A percentile compares a stretch with the other conserved stretches of the same genome.
phyloP scores from a whole-genome alignment of 225 moss, liverwort and hornwort species.

The Bryum argenteum region DNA sequence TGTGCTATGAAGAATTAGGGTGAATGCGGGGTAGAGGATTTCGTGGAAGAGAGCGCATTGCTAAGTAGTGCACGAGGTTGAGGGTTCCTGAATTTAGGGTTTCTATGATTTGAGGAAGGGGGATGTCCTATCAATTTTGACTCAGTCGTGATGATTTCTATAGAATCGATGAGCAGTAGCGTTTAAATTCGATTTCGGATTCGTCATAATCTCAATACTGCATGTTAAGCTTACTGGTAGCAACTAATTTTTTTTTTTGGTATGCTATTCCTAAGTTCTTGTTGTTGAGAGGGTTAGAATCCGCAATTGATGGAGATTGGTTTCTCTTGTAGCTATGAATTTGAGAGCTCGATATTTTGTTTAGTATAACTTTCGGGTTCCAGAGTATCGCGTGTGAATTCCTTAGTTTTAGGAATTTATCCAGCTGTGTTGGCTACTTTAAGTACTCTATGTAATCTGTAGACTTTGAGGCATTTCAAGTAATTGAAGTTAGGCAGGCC shows the following conservation, averaged over 20 bases:
- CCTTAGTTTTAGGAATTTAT: not conserved
- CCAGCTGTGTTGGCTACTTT: not conserved
- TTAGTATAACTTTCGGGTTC: not conserved
- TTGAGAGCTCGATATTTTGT: not conserved
- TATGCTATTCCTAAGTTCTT: not conserved
- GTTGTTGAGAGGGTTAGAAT: not conserved
- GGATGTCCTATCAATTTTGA: not conserved
- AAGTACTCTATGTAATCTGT: not conserved
- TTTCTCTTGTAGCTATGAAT: not conserved
- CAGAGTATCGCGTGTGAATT: too few species aligned
- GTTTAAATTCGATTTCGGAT: not conserved
- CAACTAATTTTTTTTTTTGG: not conserved
- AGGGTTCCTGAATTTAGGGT: slow-evolving; percentile 31
- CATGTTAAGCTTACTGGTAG: not conserved
- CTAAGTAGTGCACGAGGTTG: slow-evolving; percentile 12
- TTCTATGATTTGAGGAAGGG: not conserved
- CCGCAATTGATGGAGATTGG: not conserved
- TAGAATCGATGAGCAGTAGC: not conserved
- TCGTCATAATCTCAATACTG: not conserved
- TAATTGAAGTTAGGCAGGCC: slow-evolving; percentile 1
- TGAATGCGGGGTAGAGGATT: not conserved
- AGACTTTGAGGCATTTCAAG: not conserved
- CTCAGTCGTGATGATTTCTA: not conserved
- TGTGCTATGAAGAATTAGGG: not conserved
- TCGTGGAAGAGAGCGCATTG: not conserved